phyloP scores from a whole-genome alignment of 495 filamentous ascomycete genomes.

The Cercophora scortea region DNA sequence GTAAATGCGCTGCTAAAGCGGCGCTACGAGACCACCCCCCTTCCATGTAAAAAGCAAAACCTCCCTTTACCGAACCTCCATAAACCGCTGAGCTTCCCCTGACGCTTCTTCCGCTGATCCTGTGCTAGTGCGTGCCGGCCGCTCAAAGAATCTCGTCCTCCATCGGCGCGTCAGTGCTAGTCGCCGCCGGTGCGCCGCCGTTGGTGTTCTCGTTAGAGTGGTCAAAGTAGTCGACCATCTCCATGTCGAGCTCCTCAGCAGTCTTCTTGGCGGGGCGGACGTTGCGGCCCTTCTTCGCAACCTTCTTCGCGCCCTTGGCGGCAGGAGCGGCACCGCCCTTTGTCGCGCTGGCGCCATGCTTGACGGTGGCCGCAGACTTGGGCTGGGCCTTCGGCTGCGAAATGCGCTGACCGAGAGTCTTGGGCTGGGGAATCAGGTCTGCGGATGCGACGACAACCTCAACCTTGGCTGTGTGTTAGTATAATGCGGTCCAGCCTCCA shows the following conservation, averaged over 20 bases:
- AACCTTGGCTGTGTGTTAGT: slow-evolving; percentile 46
- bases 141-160: slow-evolving; percentile 39
- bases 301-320: slow-evolving; percentile 42
- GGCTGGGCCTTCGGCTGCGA: slow-evolving; percentile 71
- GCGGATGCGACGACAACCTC: slow-evolving; percentile 80
- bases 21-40: no score
- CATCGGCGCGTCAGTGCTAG: slow-evolving; percentile 40
- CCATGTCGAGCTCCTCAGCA: slow-evolving; percentile 82
- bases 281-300: slow-evolving; percentile 36
- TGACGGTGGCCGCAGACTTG: slow-evolving; percentile 72
- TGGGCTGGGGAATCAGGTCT: slow-evolving; percentile 54
- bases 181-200: slow-evolving; percentile 31
- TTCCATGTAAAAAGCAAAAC: no score
- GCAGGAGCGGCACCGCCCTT: slow-evolving; percentile 33
- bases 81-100: no score
- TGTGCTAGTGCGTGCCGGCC: not conserved
- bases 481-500: not conserved
- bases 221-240: slow-evolving; percentile 88
- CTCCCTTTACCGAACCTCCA: no score
- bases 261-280: slow-evolving; percentile 81
- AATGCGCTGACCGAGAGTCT: slow-evolving; percentile 81
- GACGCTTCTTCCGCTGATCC: not conserved
- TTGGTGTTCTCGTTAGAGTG: slow-evolving; percentile 34
- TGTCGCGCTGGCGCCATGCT: slow-evolving; percentile 35
- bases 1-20: no score